Conservation (phyloP, 768 basidiomycete species). For the Boletus rubroflammeus region DNA sequence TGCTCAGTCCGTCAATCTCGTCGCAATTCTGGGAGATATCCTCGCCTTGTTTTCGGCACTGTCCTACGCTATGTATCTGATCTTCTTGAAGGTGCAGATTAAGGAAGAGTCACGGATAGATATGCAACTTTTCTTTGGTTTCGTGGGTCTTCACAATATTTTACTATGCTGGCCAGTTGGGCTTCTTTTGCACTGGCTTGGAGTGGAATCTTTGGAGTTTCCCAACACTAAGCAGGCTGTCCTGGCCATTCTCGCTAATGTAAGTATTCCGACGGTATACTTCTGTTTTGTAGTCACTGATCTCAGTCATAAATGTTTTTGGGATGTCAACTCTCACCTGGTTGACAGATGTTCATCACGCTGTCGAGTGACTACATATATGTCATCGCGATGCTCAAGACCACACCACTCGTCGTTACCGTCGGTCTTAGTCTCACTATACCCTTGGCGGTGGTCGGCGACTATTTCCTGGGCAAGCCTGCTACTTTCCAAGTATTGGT, state of each 20-base stretch:
- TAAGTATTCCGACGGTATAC: conserved; percentile 29
- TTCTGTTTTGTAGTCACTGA: background rate
- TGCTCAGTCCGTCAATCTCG: conserved; percentile 16
- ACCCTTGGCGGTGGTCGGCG: conserved; percentile 85
- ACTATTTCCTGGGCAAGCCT: conserved; percentile 60
- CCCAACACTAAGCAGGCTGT: conserved; percentile 53
- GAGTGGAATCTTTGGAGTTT: conserved; percentile 69
- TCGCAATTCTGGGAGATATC: conserved; percentile 61
- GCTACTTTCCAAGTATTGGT: conserved; percentile 56
- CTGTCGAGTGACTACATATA: conserved; percentile 83
- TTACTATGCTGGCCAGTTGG: conserved; percentile 73
- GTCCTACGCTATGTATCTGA: conserved; percentile 86
- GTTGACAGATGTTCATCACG: conserved; percentile 73
- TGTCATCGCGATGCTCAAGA: conserved; percentile 92
- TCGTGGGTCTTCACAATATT: conserved; percentile 86
- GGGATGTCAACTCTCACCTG: background rate
- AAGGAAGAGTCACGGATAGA: conserved; percentile 77
- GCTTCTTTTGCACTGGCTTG: conserved; percentile 67
- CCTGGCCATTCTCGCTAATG: conserved; percentile 52
- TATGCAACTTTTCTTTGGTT: conserved; percentile 95
- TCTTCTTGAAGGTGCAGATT: conserved; percentile 84
- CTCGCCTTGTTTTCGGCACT: conserved; percentile 85
- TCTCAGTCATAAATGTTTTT: background rate
- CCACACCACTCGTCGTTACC: conserved; percentile 90
- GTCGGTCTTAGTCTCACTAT: conserved; percentile 92